Conservation (phyloP, 1,284 basidiomycete species). For the Trichosporon sp. region DNA sequence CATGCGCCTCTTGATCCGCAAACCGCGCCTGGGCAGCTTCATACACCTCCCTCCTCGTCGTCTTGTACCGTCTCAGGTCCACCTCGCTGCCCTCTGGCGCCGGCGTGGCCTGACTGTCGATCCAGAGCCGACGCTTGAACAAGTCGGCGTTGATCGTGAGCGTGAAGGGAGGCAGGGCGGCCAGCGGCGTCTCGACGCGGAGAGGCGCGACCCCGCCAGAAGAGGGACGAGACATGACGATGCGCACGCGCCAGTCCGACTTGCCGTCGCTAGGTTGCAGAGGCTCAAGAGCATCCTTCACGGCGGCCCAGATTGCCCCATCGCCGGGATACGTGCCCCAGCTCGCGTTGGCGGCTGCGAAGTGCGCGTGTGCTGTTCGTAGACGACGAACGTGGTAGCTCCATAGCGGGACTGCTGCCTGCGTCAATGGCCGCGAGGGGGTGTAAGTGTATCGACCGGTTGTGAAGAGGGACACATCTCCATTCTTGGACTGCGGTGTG, state of each 20-base stretch:
- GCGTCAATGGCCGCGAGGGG: slow-evolving; percentile 16
- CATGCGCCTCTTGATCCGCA: neutral
- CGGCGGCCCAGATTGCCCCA: slow-evolving; percentile 33
- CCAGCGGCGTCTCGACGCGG: neutral
- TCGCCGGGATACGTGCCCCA: slow-evolving; percentile 46
- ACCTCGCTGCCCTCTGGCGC: slow-evolving; percentile 19
- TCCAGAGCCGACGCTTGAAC: slow-evolving; percentile 34
- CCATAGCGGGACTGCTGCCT: slow-evolving; percentile 39
- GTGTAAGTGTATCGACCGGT: slow-evolving; percentile 48
- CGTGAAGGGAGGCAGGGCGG: slow-evolving; percentile 33
- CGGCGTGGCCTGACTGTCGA: slow-evolving; percentile 35
- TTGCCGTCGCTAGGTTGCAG: slow-evolving; percentile 20
- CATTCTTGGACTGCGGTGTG: neutral
- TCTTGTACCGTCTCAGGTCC: slow-evolving; percentile 45
- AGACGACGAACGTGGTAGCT: slow-evolving; percentile 43
- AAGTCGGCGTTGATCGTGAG: neutral
- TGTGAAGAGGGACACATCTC: slow-evolving; percentile 41
- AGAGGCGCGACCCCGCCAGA: neutral
- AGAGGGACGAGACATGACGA: neutral
- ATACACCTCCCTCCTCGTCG: slow-evolving; percentile 44
- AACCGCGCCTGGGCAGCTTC: slow-evolving; percentile 38
- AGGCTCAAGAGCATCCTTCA: slow-evolving; percentile 29
- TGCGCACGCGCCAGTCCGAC: slow-evolving; percentile 44
- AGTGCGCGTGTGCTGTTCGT: slow-evolving; percentile 40
- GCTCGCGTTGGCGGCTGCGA: slow-evolving; percentile 27